Conservation (phyloP, 208 protist genomes). For the Trypanosoma melophagium region DNA sequence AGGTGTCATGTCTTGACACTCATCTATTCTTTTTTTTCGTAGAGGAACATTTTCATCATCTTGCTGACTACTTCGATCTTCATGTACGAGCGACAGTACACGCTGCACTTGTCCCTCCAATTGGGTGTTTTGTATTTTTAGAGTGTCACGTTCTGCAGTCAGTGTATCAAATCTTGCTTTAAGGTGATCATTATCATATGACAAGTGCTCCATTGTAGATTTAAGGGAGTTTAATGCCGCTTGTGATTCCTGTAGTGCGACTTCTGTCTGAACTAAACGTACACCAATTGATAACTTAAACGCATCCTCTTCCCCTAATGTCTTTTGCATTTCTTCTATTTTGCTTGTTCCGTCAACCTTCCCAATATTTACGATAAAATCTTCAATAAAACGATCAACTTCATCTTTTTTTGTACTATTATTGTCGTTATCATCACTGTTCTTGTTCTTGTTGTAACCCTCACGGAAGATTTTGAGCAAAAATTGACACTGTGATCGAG, state of each 20-base stretch:
- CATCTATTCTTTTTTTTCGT: constrained; percentile 33
- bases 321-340: too few species aligned
- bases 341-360: too few species aligned
- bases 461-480: neutral
- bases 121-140: constrained; percentile 51
- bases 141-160: constrained; percentile 4
- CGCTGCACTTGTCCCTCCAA: constrained; percentile 78
- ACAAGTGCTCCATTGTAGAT: neutral
- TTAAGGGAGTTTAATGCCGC: neutral
- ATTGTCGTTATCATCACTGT: neutral
- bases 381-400: too few species aligned
- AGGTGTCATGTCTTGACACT: constrained; percentile 10
- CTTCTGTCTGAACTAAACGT: constrained; percentile 6
- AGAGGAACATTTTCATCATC: constrained; percentile 6
- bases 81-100: constrained; percentile 29
- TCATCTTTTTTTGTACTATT: neutral
- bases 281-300: neutral
- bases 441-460: neutral
- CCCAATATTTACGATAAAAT: too few species aligned
- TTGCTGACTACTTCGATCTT: constrained; percentile 5
- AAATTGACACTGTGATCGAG: constrained; percentile 13
- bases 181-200: constrained; percentile 10
- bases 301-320: too few species aligned
- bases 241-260: neutral
- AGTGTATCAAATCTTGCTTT: neutral